Base-by-base conservation (phyloP, 192 early-diverging fungal genomes). In the Podila horticola region DNA sequence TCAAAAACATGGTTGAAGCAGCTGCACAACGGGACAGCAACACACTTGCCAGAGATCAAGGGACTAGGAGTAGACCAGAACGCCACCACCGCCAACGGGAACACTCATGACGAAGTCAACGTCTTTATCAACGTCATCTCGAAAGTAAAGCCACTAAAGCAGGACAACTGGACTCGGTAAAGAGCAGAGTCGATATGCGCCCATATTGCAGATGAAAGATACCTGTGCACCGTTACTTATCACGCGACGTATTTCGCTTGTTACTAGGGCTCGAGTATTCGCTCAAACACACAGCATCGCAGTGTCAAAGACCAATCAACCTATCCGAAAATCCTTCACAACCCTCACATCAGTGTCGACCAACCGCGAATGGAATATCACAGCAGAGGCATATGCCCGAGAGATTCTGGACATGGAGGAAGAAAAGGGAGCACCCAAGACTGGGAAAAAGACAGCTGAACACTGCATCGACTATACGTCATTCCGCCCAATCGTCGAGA, bases 81-180 rank as follows among this genome's bases (percentile, higher is more conserved):
- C 9, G 13, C 66, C 29, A 9, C 60, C 5, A 24, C 48, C 15
- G 58, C 19, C 2, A 19, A 17, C 30, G 29, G 33, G 41, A 52
- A 26, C 22, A 33, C 63, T 12, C n/a, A 28, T 15, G 77, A 62
- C 9, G 77, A 81, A 3, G 77, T 81, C 33, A 81, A 81, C 22
- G 71, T 72, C 50, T 81, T 73, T 63, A 71, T 81, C 30, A 81
- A 81, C 30, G 77, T 81, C 48, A 81, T 81, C 45, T 69, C 77
- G 4, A 81, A 71, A 48, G 38, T 51, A 10, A 73, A 65, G 13
- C 67, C 77, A 1, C 20, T 81, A 28, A 49, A 64, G 41, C 77
- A 81, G 58, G 52, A 64, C 9, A 34, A 49, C 5, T 81, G 77
- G 77, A 81, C 71, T 26, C 72, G 60, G 77, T 81, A 69, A 50